A percentile compares a stretch with the other conserved stretches of the same genome.
Conservation (phyloP, 1,284 basidiomycete genomes). For the Mycena citricolor region DNA sequence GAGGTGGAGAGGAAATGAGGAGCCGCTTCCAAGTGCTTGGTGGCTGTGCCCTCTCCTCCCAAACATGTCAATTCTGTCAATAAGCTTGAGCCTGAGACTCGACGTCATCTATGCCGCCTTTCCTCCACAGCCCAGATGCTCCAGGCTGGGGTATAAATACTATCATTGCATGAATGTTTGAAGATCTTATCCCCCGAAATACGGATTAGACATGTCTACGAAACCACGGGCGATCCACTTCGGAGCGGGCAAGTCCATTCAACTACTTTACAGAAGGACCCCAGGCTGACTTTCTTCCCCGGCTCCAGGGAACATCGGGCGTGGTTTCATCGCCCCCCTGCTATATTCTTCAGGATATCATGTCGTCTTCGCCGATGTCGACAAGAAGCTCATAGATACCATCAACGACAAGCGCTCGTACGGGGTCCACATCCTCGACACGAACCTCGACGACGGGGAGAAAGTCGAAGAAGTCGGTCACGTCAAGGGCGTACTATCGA, state of each 20-base stretch:
- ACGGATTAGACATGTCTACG: constrained; percentile 15
- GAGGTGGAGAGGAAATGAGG: too few relatives aligned
- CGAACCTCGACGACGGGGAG: constrained; percentile 6
- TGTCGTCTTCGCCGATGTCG: constrained; percentile 33
- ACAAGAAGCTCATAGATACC: constrained; percentile 26
- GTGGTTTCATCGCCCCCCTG: constrained; percentile 43
- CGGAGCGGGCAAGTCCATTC: constrained; percentile 17
- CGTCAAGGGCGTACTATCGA: constrained; percentile 34
- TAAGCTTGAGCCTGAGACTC: too few relatives aligned
- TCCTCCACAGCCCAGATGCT: too few relatives aligned
- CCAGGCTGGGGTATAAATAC: too few relatives aligned
- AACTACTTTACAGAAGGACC: too few relatives aligned
- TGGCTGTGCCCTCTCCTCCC: too few relatives aligned
- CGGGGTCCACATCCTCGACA: constrained; percentile 27
- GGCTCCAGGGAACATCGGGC: constrained; percentile 39
- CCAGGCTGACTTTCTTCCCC: too few relatives aligned
- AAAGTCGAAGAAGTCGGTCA: constrained; percentile 19
- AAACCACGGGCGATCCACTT: constrained; percentile 23
- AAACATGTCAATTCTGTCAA: too few relatives aligned
- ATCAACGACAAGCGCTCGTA: constrained; percentile 27
- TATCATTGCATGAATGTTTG: too few relatives aligned
- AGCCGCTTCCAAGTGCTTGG: too few relatives aligned
- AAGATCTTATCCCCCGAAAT: too few relatives aligned
- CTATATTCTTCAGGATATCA: constrained; percentile 39
- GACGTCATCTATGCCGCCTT: too few relatives aligned